Percentiles rank a stretch among this genome's conserved stretches.
Evolutionary conservation across 495 filamentous ascomycete species (phyloP).

Genomic region (Neurospora terricola): DNA sequence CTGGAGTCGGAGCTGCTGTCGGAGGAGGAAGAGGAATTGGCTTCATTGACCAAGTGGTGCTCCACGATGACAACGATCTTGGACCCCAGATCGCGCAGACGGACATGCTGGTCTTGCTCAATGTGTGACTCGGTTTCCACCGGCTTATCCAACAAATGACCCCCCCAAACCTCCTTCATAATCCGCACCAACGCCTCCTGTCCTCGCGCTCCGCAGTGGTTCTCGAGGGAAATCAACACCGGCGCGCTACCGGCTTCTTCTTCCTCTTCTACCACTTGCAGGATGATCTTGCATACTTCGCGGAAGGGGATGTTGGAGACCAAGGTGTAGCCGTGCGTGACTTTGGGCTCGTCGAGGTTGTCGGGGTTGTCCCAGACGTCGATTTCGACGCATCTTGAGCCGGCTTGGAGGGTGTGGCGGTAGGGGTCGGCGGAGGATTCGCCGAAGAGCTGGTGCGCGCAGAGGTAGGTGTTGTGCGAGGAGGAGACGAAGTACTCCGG

Average conservation of each 20-base stretch:
- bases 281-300: constrained; percentile 40
- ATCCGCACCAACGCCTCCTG: constrained; percentile 41
- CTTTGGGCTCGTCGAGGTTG: constrained; percentile 39
- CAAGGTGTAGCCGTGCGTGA: constrained; percentile 47
- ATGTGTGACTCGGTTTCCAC: constrained; percentile 34
- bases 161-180: constrained; percentile 43
- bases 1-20: constrained; percentile 12
- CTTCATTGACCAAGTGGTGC: constrained; percentile 40
- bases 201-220: constrained; percentile 38
- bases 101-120: constrained; percentile 29
- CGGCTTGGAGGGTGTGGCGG: constrained; percentile 35
- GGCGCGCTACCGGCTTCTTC: constrained; percentile 29
- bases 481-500: constrained; percentile 53
- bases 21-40: constrained; percentile 14
- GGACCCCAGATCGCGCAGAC: constrained; percentile 34
- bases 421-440: constrained; percentile 37
- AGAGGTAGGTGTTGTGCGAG: constrained; percentile 69
- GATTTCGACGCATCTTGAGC: constrained; percentile 48
- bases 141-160: constrained; percentile 37
- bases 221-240: constrained; percentile 44
- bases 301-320: constrained; percentile 46
- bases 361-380: constrained; percentile 45
- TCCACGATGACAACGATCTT: constrained; percentile 49
- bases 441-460: constrained; percentile 44
- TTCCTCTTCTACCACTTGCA: constrained; percentile 38